Evolutionary conservation across 2,329 filamentous ascomycete genomes (phyloP), one percentile per base, ranked within the genome.

Genomic region (Aspergillus transmontanensis): DNA sequence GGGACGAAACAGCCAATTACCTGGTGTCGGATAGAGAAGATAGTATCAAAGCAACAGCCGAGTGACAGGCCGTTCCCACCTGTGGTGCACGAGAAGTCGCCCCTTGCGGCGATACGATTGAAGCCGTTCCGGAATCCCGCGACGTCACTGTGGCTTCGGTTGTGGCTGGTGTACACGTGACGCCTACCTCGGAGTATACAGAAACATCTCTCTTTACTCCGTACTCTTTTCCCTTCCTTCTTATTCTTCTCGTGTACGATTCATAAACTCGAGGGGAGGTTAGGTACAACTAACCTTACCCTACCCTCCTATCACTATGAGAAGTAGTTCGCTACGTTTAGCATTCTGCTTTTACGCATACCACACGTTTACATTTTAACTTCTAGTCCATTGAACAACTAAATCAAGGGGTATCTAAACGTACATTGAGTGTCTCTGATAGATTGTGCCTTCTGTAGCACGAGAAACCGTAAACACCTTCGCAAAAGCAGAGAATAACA

Each of bases 381-480:
- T 57, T 56, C 55, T 57, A 46, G 34, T 57, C 7, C 28, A 34
- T 57, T 46, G 5, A 46, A 43, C 10, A 43, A 45, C 23, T 46
- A 9, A 61, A 68, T 67, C 63, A 71, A 69, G 65, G 73, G 73
- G 73, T 75, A 75, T 75, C 73, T 75, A 74, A 73, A 69, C 68
- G 64, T 72, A 74, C 70, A 73, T 66, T 64, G 60, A 68, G 64
- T 61, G 64, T 54, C 41, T 51, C 53, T 43, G 23, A 23, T 51
- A 16, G 39, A 50, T 23, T 23, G 48, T 32, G n/a, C 28, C 48
- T 51, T 34, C 48, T 14, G 28, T 10, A 51, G 48, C 48, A n/a
- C 48, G 19, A 28, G 14, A 19, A 50, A 19, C 46, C 12, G 23
- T 10, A 58, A 45, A 60, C 28, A 57, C 34, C 28, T 48, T 50